phyloP scores from a whole-genome alignment of 768 basidiomycete genomes.

The Tephrocybe sp. region DNA sequence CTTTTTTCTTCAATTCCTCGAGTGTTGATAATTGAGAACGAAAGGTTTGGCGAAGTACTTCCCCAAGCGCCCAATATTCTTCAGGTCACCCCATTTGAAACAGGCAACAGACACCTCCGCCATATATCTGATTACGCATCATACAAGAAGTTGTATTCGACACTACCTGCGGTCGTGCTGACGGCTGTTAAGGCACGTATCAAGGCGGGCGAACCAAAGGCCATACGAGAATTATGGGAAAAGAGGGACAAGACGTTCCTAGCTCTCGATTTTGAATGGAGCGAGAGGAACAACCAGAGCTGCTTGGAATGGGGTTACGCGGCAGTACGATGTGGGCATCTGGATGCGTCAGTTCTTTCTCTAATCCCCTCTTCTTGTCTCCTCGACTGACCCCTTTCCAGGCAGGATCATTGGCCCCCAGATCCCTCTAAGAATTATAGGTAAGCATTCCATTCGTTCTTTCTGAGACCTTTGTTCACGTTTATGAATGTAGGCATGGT shows the following conservation, averaged over 20 bases:
- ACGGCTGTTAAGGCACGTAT: slow-evolving; percentile 65
- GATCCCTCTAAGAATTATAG: slow-evolving; percentile 73
- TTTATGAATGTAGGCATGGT: slow-evolving; percentile 46
- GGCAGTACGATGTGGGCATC: slow-evolving; percentile 67
- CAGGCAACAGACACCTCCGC: slow-evolving; percentile 62
- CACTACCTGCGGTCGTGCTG: slow-evolving; percentile 67
- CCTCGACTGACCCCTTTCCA: slow-evolving; percentile 22
- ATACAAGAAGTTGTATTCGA: slow-evolving; percentile 69
- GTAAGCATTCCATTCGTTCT: slow-evolving; percentile 36
- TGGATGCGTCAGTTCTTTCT: slow-evolving; percentile 53
- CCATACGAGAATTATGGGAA: slow-evolving; percentile 67
- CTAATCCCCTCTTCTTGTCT: neutral
- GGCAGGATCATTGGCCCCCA: slow-evolving; percentile 74
- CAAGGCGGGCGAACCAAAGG: slow-evolving; percentile 60
- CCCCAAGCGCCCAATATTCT: slow-evolving; percentile 73
- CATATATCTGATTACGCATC: slow-evolving; percentile 63
- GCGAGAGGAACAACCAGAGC: slow-evolving; percentile 65
- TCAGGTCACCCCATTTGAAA: slow-evolving; percentile 67
- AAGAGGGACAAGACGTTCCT: slow-evolving; percentile 71
- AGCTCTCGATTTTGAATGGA: slow-evolving; percentile 73
- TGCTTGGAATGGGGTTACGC: slow-evolving; percentile 84
- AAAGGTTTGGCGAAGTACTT: slow-evolving; percentile 75
- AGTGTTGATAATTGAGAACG: neutral
- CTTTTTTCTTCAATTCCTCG: neutral
- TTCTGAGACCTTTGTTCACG: slow-evolving; percentile 12